phyloP scores from a whole-genome alignment of 116 monocot genomes.

The Iris pallida region DNA sequence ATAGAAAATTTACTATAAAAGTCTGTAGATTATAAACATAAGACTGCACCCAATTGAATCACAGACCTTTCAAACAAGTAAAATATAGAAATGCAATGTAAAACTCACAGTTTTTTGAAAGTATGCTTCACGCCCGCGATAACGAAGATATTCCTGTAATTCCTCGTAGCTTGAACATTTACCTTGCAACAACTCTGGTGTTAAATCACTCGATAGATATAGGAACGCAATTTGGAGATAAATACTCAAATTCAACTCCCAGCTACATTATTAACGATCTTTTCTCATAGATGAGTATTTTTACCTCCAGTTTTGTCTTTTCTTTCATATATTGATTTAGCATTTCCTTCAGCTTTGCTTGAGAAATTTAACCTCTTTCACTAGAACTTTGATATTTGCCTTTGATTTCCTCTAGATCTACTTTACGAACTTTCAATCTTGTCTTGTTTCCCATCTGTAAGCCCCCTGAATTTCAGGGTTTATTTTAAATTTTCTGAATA shows the following conservation, averaged over 20 bases:
- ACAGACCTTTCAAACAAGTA: too few relatives aligned
- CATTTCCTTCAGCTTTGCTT: constrained; percentile 53
- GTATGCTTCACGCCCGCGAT: constrained; percentile 85
- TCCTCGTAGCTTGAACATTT: constrained; percentile 68
- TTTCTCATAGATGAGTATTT: too few relatives aligned
- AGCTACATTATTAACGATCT: too few relatives aligned
- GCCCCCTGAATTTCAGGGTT: too few relatives aligned
- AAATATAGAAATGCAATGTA: neutral
- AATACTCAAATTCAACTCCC: too few relatives aligned
- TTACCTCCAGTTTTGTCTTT: constrained; percentile 72
- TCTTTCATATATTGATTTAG: constrained; percentile 53
- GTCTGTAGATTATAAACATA: too few relatives aligned
- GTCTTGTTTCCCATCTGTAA: constrained; percentile 36
- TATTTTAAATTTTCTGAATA: too few relatives aligned
- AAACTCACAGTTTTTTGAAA: constrained; percentile 69
- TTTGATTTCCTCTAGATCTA: constrained; percentile 81
- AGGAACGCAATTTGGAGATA: too few relatives aligned
- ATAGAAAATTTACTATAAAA: too few relatives aligned
- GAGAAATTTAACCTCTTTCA: constrained; percentile 78
- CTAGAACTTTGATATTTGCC: constrained; percentile 76
- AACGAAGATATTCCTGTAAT: constrained; percentile 66
- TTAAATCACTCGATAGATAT: constrained; percentile 74
- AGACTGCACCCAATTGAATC: too few relatives aligned
- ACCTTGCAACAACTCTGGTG: constrained; percentile 58
- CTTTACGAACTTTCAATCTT: constrained; percentile 46